Conservation (phyloP, 768 basidiomycete genomes). For the Cystobasidium onofrii region DNA sequence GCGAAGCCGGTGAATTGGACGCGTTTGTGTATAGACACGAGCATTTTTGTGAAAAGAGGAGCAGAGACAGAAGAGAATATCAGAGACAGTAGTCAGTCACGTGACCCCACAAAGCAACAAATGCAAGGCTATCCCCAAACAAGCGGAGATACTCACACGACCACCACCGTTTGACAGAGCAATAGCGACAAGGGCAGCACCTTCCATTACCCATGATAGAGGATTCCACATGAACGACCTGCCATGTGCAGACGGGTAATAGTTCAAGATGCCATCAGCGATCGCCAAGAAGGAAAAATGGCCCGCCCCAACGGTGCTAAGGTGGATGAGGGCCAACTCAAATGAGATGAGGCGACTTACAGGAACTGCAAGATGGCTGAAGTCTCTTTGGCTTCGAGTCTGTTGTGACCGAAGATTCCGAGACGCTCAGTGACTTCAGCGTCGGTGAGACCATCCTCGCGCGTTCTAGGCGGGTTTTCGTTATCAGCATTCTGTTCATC, state of each 20-base stretch:
- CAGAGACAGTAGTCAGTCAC: neutral
- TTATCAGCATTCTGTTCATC: no score
- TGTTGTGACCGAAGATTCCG: slow-evolving; percentile 92
- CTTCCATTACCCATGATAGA: slow-evolving; percentile 99
- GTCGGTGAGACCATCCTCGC: slow-evolving; percentile 63
- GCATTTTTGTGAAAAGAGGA: neutral
- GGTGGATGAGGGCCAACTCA: neutral
- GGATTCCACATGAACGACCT: slow-evolving; percentile 96
- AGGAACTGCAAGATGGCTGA: slow-evolving; percentile 66
- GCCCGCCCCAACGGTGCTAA: neutral
- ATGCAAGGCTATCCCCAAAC: neutral
- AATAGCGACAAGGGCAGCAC: slow-evolving; percentile 76
- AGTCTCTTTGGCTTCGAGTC: slow-evolving; percentile 80
- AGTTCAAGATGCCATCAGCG: neutral
- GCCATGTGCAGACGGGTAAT: neutral
- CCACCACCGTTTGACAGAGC: slow-evolving; percentile 85
- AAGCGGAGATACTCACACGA: slow-evolving; percentile 39
- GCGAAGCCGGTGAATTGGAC: neutral
- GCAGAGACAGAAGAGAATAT: neutral
- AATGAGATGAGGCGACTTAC: slow-evolving; percentile 33
- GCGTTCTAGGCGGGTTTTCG: slow-evolving; percentile 50
- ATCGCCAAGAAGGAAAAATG: neutral
- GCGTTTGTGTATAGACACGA: neutral
- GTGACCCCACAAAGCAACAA: neutral
- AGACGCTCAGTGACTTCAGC: slow-evolving; percentile 76